Base-by-base conservation (phyloP, 2,329 filamentous ascomycete species). In the Mycogone perniciosa region DNA sequence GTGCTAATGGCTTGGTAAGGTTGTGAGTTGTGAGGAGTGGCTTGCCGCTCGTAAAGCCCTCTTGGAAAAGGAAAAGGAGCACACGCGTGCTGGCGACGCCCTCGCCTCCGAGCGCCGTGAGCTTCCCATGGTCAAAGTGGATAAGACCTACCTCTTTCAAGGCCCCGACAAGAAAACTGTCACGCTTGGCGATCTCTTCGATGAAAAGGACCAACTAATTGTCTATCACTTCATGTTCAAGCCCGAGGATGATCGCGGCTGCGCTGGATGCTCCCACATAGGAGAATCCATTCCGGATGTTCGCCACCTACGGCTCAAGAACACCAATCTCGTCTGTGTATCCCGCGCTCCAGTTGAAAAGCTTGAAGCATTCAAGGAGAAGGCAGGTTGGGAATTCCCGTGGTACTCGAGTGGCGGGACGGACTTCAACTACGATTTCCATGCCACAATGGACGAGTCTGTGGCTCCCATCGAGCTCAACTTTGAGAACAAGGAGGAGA, bases 151-250 rank as follows among this genome's bases (percentile, higher is more conserved):
- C 57, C 62, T 54, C 11, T 72, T 75, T 55, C 60, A 63, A 11
- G 63, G 63, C 1, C 60, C 64, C 10, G 48, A 58, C 4, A 57
- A 60, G 35, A 59, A 59, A 20, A 53, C 39, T 9, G 41, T 59
- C 29, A 59, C 56, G 2, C 57, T 71, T 20, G 6, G 38, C 2
- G 64, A 66, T 3, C 61, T 71, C 41, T 71, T 71, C 46, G 58
- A 58, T 5, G 60, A 58, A 46, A 62, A 62, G 30, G 60, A 65
- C 30, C 64, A 71, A 48, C 63, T 73, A 51, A 63, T 72, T 41
- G 52, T 76, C 34, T 74, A 74, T 56, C 71, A 75, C 59, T 75
- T 74, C 63, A 76, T 75, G 72, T 71, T 74, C 50, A 59, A 55
- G 0, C 68, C 70, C 2, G 55, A 60, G 3, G 57, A 64, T 2